Percentiles rank a stretch among this genome's conserved stretches.
phyloP scores from a whole-genome alignment of 495 filamentous ascomycete species.

The Astrothelium macrocarpum region DNA sequence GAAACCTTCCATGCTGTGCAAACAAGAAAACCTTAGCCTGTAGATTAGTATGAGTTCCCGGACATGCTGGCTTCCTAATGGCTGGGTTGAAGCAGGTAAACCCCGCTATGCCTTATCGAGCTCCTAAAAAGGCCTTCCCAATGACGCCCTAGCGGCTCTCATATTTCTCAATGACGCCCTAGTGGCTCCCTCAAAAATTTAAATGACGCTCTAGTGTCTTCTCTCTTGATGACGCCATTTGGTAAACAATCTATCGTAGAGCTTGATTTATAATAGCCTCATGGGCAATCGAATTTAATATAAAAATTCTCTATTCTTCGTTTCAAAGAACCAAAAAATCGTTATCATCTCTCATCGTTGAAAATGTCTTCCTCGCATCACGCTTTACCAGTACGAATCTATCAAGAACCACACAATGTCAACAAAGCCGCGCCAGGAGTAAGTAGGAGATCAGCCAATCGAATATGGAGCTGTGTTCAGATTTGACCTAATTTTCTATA shows the following conservation, averaged over 20 bases:
- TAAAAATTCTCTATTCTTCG: no score
- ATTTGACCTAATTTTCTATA: not conserved
- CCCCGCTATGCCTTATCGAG: not conserved
- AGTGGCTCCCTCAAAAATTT: no score
- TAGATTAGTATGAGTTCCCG: not conserved
- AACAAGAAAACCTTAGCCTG: no score
- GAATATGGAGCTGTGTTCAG: not conserved
- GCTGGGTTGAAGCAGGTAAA: not conserved
- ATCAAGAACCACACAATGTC: constrained; percentile 14
- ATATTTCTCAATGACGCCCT: no score
- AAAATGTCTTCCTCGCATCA: constrained; percentile 12
- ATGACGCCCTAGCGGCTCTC: no score
- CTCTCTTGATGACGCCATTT: not conserved
- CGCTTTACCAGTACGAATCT: not conserved
- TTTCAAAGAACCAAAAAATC: no score
- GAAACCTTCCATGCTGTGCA: no score
- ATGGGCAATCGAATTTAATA: no score
- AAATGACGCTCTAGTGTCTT: no score
- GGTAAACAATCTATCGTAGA: not conserved
- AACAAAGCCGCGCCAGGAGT: constrained; percentile 19
- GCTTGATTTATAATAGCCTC: not conserved
- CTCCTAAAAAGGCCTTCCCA: not conserved
- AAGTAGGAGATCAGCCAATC: not conserved
- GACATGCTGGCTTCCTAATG: not conserved
- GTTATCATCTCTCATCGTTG: no score